Percentiles rank a stretch among this genome's conserved stretches.
These are phyloP conservation scores for Xylaria flabelliformis DNA, from an alignment of 495 filamentous ascomycete genomes.

Conservation along the genomic window DNA sequence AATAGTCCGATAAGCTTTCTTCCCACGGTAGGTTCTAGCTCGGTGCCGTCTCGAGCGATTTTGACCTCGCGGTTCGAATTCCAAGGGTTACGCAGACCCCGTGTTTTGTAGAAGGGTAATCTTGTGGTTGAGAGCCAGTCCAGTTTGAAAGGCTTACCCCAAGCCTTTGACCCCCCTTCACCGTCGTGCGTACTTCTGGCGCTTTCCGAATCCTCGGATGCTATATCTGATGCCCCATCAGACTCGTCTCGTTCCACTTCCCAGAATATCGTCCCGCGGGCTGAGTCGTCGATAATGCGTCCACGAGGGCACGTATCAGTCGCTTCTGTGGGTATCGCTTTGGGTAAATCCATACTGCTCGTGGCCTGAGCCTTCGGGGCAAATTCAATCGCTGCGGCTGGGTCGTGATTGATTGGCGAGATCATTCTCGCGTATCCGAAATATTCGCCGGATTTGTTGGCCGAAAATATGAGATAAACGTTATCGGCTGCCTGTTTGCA, in stretches of 20 bases:
- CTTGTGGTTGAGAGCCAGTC: constrained; percentile 89
- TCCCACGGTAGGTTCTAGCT: constrained; percentile 85
- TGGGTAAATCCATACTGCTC: constrained; percentile 68
- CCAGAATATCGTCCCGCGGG: constrained; percentile 95
- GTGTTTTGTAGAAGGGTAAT: constrained; percentile 88
- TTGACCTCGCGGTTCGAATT: constrained; percentile 97
- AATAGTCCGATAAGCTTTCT: constrained; percentile 80
- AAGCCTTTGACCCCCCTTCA: constrained; percentile 60
- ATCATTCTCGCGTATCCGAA: constrained; percentile 95
- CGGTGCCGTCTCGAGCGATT: constrained; percentile 94
- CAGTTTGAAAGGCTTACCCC: constrained; percentile 92
- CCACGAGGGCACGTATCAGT: constrained; percentile 84
- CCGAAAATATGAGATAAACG: constrained; percentile 96
- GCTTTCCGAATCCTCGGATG: constrained; percentile 48
- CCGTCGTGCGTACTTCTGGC: constrained; percentile 46
- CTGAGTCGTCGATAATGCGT: constrained; percentile 91
- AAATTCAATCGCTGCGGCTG: constrained; percentile 69
- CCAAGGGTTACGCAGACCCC: constrained; percentile 93
- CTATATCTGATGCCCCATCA: constrained; percentile 43
- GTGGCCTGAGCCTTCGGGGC: constrained; percentile 62
- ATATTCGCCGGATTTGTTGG: constrained; percentile 98
- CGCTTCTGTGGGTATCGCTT: constrained; percentile 76
- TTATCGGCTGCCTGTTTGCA: constrained; percentile 71
- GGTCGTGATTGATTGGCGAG: constrained; percentile 81
- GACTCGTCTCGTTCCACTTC: constrained; percentile 72